Base-by-base conservation (phyloP, 148 eudicot genomes). In the Camellia japonica region DNA sequence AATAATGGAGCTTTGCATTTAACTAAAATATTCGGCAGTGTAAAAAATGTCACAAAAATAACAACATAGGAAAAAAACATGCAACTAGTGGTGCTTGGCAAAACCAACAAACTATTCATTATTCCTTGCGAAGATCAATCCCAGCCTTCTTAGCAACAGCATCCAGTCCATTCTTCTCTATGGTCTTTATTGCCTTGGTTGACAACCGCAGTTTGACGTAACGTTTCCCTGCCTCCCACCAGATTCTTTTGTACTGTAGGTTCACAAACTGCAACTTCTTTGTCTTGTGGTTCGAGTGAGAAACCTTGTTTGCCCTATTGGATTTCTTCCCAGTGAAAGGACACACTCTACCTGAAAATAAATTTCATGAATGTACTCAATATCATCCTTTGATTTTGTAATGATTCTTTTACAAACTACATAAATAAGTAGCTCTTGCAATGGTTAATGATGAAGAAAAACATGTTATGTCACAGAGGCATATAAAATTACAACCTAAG, bases 191-290 rank as follows among this genome's bases (percentile, higher is more conserved):
- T 16, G 98, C 98, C 84, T 93, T 96, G 62, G 99, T 92, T 0
- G 99, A 96, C 47, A 93, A 61, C 56, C 98, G 84, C 74, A 96
- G 82, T 66, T 96, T 96, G 23, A 96, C 89, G 54, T 60, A 96
- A 54, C 97, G 91, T 56, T 96, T 96, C 5, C 98, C 99, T 38
- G 88, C 95, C 85, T 96, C 99, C 99, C 99, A 96, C 99, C 99
- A 96, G 2, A 96, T 81, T 79, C 80, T 86, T 87, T 96, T 96
- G 89, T 92, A 91, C 77, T 93, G 98, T 54, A 96, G 86, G 87
- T 93, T 96, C 76, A 96, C 98, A 85, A 83, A 88, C 85, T 93
- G 99, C 89, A 90, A 67, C 71, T 80, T 91, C 71, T 83, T 96
- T 6, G 99, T 91, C 84, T 87, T 93, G 89, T 94, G 93, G 84